A percentile compares a stretch with the other conserved stretches of the same genome.
phyloP scores from a whole-genome alignment of 257 asterid genomes.

The Gentiana straminea region DNA sequence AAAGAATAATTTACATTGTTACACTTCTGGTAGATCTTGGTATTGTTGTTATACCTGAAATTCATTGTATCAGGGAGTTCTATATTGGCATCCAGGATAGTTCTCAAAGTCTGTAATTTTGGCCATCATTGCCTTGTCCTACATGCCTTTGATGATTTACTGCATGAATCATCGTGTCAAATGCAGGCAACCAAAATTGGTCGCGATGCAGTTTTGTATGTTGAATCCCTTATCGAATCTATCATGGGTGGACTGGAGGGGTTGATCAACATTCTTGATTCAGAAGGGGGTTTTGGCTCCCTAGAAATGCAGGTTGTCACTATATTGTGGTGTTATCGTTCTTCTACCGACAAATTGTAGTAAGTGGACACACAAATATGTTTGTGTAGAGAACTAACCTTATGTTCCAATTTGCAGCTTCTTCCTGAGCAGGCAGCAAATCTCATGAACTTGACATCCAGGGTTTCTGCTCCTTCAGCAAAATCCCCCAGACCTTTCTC shows the following conservation, averaged over 20 bases:
- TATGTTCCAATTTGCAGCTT: conserved; percentile 52
- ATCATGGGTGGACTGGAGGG: conserved; percentile 99
- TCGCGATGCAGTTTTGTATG: conserved; percentile 91
- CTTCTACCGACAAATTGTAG: background rate
- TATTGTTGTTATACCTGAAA: too few relatives aligned
- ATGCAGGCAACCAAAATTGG: conserved; percentile 88
- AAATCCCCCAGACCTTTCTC: conserved; percentile 77
- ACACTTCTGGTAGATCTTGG: too few relatives aligned
- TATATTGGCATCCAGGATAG: background rate
- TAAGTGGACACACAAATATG: conserved; percentile 12
- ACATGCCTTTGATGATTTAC: background rate
- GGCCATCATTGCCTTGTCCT: background rate
- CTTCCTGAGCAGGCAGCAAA: conserved; percentile 98
- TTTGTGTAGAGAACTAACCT: conserved; percentile 21
- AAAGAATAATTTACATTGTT: too few relatives aligned
- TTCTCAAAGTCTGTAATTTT: background rate
- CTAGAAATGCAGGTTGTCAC: conserved; percentile 85
- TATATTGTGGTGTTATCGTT: conserved; percentile 18
- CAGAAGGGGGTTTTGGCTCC: conserved; percentile 99
- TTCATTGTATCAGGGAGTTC: background rate
- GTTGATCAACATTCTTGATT: conserved; percentile 89
- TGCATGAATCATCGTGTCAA: conserved; percentile 4
- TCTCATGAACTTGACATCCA: conserved; percentile 88
- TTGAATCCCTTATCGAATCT: conserved; percentile 94
- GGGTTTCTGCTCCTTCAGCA: conserved; percentile 55